Percentiles rank a stretch among this genome's conserved stretches.
phyloP scores from a whole-genome alignment of 108 stramenopile genomes.

The Pseudonitzschia pungens region DNA sequence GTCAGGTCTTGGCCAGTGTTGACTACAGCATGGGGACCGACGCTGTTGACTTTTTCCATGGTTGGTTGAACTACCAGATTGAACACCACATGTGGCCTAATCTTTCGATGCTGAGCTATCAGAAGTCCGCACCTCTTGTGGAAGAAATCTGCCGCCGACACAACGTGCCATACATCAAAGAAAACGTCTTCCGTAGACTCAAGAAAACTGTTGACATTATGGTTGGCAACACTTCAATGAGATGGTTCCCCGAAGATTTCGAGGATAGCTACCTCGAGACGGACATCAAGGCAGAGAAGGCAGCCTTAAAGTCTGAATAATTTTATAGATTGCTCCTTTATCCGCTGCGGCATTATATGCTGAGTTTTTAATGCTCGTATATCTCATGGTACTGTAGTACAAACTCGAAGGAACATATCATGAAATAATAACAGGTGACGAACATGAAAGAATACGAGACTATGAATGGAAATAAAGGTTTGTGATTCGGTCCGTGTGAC shows the following conservation, averaged over 20 bases:
- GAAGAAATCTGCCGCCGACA: slow-evolving; percentile 53
- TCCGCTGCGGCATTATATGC: too few species aligned
- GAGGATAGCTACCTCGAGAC: slow-evolving; percentile 36
- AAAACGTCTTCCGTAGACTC: slow-evolving; percentile 53
- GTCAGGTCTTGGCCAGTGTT: slow-evolving; percentile 60
- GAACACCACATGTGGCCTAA: slow-evolving; percentile 78
- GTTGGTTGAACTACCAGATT: slow-evolving; percentile 76
- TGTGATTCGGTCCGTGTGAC: too few species aligned
- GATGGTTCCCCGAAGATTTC: slow-evolving; percentile 48
- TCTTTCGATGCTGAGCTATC: slow-evolving; percentile 63
- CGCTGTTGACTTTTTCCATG: slow-evolving; percentile 62
- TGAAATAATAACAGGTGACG: too few species aligned
- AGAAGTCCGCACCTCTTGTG: slow-evolving; percentile 55
- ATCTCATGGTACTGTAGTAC: too few species aligned
- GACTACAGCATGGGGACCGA: slow-evolving; percentile 62
- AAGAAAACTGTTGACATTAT: slow-evolving; percentile 69
- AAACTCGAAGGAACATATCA: too few species aligned
- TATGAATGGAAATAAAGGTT: too few species aligned
- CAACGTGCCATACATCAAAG: slow-evolving; percentile 63
- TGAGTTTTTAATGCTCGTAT: too few species aligned
- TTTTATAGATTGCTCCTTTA: too few species aligned
- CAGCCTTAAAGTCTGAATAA: neutral
- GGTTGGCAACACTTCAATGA: slow-evolving; percentile 61
- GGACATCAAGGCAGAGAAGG: slow-evolving; percentile 10
- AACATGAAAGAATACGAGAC: too few species aligned